A percentile compares a stretch with the other conserved stretches of the same genome.
phyloP scores from a whole-genome alignment of 768 basidiomycete species.

The Rhodocollybia butyracea region DNA sequence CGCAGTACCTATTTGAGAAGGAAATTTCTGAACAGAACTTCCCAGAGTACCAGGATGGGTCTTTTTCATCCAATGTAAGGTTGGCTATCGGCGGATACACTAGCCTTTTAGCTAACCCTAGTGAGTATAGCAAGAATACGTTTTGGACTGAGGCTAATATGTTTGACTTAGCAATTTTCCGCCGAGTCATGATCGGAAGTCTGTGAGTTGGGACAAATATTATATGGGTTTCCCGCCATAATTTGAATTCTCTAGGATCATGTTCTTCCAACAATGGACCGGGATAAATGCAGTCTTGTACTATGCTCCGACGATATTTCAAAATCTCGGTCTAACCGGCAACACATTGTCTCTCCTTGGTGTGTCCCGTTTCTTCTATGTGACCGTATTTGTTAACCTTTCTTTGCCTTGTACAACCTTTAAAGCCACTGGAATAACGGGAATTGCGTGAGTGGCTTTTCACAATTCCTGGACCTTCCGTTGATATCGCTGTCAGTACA shows the following conservation, averaged over 20 bases:
- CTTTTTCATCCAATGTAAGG: conserved; percentile 53
- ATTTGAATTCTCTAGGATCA: conserved; percentile 36
- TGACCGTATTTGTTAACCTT: too few relatives aligned
- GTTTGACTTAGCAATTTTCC: conserved; percentile 44
- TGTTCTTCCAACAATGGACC: conserved; percentile 87
- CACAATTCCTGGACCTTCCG: not conserved
- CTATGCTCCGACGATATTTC: conserved; percentile 71
- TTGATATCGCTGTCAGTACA: conserved; percentile 30
- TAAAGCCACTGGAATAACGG: conserved; percentile 66
- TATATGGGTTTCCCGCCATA: not conserved
- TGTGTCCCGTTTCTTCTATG: too few relatives aligned
- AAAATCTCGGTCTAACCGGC: conserved; percentile 54
- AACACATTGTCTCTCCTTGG: conserved; percentile 52
- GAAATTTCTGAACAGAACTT: conserved; percentile 54
- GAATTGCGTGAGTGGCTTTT: conserved; percentile 49
- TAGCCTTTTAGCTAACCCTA: conserved; percentile 53
- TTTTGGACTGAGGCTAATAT: not conserved
- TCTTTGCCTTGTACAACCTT: conserved; percentile 13
- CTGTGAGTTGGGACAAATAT: conserved; percentile 30
- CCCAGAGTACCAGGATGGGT: conserved; percentile 65
- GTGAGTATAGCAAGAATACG: conserved; percentile 21
- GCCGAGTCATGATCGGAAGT: conserved; percentile 60
- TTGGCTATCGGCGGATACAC: conserved; percentile 59
- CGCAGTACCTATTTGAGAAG: conserved; percentile 70
- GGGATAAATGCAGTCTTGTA: conserved; percentile 76